Conservation (phyloP, 2,329 filamentous ascomycete species). For the Gliomastix tumulicola region DNA sequence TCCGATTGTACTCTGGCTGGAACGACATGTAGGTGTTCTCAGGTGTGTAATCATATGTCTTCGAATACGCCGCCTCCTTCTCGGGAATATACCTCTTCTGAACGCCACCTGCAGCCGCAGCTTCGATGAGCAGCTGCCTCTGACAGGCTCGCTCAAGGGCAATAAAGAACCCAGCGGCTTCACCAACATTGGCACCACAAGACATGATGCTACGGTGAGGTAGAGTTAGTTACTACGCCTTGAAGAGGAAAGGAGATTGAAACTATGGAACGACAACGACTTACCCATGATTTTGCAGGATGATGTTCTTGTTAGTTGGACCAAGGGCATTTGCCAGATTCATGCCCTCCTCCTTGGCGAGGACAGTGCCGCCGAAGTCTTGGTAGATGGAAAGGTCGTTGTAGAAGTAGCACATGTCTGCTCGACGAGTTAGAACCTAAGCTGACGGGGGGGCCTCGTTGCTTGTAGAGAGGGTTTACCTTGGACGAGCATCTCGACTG, state of each 20-base stretch:
- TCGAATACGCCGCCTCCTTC: conserved; percentile 29
- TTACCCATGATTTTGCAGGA: conserved; percentile 61
- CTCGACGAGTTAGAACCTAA: no score
- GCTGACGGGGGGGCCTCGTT: no score
- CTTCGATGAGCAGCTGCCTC: conserved; percentile 17
- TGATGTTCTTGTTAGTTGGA: conserved; percentile 46
- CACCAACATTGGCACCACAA: conserved; percentile 63
- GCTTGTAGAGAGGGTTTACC: conserved; percentile 30
- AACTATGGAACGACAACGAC: no score
- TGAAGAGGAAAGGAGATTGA: not conserved
- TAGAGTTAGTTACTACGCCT: not conserved
- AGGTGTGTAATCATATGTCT: conserved; percentile 13
- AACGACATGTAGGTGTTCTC: conserved; percentile 27
- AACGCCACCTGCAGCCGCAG: conserved; percentile 11
- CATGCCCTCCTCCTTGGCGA: conserved; percentile 57
- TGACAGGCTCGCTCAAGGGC: conserved; percentile 60
- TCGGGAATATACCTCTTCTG: conserved; percentile 29
- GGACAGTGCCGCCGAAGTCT: conserved; percentile 39
- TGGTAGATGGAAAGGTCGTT: conserved; percentile 59
- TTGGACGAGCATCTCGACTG: conserved; percentile 63
- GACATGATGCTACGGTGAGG: conserved; percentile 40
- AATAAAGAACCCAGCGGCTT: conserved; percentile 64
- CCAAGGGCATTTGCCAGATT: conserved; percentile 58
- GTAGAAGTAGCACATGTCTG: conserved; percentile 47
- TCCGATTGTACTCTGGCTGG: conserved; percentile 19